Conservation (phyloP, 225 moss, liverwort and hornwort genomes). For the Asterella californica region DNA sequence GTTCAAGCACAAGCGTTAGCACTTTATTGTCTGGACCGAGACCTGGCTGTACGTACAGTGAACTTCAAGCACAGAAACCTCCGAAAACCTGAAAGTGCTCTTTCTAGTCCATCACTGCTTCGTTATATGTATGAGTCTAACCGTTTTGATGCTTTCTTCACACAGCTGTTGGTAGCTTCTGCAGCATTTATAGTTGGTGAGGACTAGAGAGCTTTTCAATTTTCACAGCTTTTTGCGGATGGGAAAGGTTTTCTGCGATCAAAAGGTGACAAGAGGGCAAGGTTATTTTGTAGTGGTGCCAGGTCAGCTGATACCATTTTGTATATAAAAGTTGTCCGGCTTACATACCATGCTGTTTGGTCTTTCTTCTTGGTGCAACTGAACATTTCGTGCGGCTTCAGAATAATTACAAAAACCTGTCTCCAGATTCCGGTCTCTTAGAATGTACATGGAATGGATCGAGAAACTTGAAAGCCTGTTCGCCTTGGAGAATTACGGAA, state of each 20-base stretch:
- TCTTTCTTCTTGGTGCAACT: too few species aligned
- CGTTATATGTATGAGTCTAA: background rate
- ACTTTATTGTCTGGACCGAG: background rate
- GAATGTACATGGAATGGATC: too few species aligned
- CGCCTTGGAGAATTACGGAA: too few species aligned
- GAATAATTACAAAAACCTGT: too few species aligned
- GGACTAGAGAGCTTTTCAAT: background rate
- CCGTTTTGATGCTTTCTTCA: background rate
- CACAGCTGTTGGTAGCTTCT: background rate
- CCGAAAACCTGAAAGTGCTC: background rate
- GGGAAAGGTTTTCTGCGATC: background rate
- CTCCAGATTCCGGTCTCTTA: too few species aligned
- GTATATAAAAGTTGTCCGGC: background rate
- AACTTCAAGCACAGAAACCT: background rate
- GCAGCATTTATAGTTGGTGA: background rate
- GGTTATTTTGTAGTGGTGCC: background rate
- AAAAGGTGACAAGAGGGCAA: background rate
- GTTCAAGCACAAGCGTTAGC: conserved; percentile 70
- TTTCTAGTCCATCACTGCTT: background rate
- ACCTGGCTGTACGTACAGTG: background rate
- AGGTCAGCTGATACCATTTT: background rate
- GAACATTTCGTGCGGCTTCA: too few species aligned
- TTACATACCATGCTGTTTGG: background rate
- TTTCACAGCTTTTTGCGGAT: background rate
- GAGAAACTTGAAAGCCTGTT: too few species aligned